Evolutionary conservation across 2,329 filamentous ascomycete genomes (phyloP).

Genomic region (Aspergillus unguis): DNA sequence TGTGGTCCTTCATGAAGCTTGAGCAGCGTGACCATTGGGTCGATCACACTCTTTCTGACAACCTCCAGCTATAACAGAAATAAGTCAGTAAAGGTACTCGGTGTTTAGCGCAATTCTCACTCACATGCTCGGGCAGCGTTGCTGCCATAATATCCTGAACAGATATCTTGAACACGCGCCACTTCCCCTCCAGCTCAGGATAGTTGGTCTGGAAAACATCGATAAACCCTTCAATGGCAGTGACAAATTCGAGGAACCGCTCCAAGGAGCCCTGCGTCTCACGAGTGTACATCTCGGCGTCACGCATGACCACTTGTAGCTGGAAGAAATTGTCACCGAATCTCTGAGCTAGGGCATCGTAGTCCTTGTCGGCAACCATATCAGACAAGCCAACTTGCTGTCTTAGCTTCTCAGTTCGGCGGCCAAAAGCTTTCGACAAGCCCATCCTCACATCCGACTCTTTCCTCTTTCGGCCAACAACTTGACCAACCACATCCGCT

Average conservation of each 20-base stretch:
- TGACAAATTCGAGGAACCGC: slow-evolving; percentile 74
- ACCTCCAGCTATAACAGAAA: slow-evolving; percentile 48
- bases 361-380: slow-evolving; percentile 74
- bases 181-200: slow-evolving; percentile 87
- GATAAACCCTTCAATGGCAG: slow-evolving; percentile 79
- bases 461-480: slow-evolving; percentile 79
- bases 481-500: slow-evolving; percentile 85
- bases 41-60: slow-evolving; percentile 78
- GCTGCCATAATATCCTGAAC: slow-evolving; percentile 82
- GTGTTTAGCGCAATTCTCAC: slow-evolving; percentile 13
- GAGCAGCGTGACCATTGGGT: slow-evolving; percentile 75
- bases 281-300: slow-evolving; percentile 90
- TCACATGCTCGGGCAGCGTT: slow-evolving; percentile 77
- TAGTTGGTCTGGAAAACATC: slow-evolving; percentile 65
- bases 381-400: slow-evolving; percentile 64
- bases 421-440: slow-evolving; percentile 83
- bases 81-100: slow-evolving; percentile 6
- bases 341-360: slow-evolving; percentile 74
- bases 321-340: slow-evolving; percentile 92
- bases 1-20: slow-evolving; percentile 79
- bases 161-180: slow-evolving; percentile 84
- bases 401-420: slow-evolving; percentile 80
- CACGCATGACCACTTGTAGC: slow-evolving; percentile 84
- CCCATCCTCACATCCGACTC: slow-evolving; percentile 84
- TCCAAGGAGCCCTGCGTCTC: slow-evolving; percentile 75